Conservation (phyloP, 352 stramenopile species). For the Phytophthora europaea region DNA sequence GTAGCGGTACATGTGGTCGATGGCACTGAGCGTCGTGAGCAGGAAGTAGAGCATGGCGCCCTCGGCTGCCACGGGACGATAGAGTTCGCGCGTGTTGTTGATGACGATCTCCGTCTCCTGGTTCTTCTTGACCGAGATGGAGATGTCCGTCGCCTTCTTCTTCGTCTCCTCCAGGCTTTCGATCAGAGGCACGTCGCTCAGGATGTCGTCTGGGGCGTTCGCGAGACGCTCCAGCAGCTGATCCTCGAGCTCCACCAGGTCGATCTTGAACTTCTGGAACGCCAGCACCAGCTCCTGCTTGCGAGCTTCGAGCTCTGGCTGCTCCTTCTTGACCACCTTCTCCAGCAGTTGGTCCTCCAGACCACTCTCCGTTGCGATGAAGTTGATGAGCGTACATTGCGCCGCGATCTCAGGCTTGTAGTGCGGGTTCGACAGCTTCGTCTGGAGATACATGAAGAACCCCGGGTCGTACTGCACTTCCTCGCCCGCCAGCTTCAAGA, state of each 20-base stretch:
- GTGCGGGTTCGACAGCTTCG: slow-evolving; percentile 97
- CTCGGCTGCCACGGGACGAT: slow-evolving; percentile 94
- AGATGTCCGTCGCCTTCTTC: slow-evolving; percentile 96
- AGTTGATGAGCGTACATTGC: slow-evolving; percentile 98
- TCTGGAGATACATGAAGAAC: slow-evolving; percentile 98
- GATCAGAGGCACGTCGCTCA: slow-evolving; percentile 97
- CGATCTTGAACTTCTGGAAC: slow-evolving; percentile 97
- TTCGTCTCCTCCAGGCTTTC: slow-evolving; percentile 98
- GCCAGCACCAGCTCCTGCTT: slow-evolving; percentile 93
- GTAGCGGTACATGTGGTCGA: slow-evolving; percentile 99
- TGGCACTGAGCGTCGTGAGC: slow-evolving; percentile 95
- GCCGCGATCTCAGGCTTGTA: slow-evolving; percentile 98
- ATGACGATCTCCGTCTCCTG: slow-evolving; percentile 97
- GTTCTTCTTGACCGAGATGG: slow-evolving; percentile 95
- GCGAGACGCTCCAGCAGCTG: slow-evolving; percentile 96
- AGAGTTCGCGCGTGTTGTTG: slow-evolving; percentile 95
- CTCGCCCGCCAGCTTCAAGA: slow-evolving; percentile 95
- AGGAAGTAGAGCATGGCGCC: slow-evolving; percentile 99
- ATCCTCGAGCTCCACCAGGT: slow-evolving; percentile 97
- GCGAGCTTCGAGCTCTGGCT: slow-evolving; percentile 95
- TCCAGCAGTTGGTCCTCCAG: slow-evolving; percentile 97
- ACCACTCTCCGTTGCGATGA: slow-evolving; percentile 97
- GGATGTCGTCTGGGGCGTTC: slow-evolving; percentile 97
- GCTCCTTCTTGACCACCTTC: slow-evolving; percentile 96
- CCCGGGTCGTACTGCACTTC: slow-evolving; percentile 97